phyloP scores from a whole-genome alignment of 345 rosid species.

The Gossypium mustelinum region DNA sequence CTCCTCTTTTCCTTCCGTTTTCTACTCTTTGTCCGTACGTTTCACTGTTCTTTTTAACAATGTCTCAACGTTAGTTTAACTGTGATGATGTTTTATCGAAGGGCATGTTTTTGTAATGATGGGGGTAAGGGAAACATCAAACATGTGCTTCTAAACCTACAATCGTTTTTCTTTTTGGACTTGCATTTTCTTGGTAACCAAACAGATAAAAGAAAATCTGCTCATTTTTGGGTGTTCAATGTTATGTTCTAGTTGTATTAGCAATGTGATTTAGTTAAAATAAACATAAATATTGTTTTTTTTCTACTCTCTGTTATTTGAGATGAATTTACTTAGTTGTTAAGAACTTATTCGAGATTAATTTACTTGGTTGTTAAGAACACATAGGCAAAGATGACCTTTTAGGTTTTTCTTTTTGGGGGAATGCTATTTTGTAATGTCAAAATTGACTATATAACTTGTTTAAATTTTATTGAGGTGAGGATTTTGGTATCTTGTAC shows the following conservation, averaged over 20 bases:
- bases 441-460: background rate
- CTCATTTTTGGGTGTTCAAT: too few species aligned
- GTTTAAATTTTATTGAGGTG: background rate
- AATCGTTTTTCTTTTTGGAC: background rate
- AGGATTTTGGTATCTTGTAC: background rate
- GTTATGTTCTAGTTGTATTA: background rate
- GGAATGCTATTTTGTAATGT: background rate
- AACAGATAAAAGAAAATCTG: background rate
- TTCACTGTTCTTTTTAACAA: background rate
- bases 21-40: background rate
- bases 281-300: background rate
- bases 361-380: background rate
- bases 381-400: background rate
- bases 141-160: background rate
- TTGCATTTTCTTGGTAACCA: slow-evolving; percentile 1
- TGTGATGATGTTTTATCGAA: background rate
- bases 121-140: background rate
- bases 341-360: background rate
- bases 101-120: background rate
- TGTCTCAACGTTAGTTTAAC: background rate
- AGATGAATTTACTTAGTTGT: background rate
- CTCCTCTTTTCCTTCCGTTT: background rate
- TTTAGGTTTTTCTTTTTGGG: background rate
- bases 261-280: background rate
- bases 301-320: background rate